Percentiles rank a stretch among this genome's conserved stretches.
Conservation (phyloP, 225 moss, liverwort and hornwort genomes). For the Pleurozium schreberi region DNA sequence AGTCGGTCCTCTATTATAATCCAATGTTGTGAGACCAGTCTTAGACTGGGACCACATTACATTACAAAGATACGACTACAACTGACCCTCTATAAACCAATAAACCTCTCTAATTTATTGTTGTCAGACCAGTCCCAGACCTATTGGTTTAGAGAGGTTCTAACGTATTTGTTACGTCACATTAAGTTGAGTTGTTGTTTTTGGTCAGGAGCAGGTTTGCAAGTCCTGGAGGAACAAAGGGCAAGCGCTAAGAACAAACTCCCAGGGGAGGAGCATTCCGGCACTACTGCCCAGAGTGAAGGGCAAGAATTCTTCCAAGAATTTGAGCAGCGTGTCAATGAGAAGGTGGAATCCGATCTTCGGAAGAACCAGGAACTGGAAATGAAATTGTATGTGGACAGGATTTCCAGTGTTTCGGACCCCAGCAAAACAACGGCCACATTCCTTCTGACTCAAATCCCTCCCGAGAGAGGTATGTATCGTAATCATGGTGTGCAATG, state of each 20-base stretch:
- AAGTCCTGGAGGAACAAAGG: not conserved
- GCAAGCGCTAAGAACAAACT: not conserved
- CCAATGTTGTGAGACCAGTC: no score
- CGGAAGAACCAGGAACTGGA: slow-evolving; percentile 5
- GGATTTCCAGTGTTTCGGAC: not conserved
- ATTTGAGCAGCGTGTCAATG: not conserved
- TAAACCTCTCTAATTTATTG: no score
- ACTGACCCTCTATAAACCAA: no score
- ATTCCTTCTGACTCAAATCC: not conserved
- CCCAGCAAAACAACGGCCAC: not conserved
- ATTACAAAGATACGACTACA: no score
- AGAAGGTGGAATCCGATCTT: not conserved
- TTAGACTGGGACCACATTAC: no score
- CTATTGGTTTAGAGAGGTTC: no score
- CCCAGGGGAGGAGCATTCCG: not conserved
- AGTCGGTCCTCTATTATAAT: no score
- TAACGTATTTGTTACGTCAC: no score
- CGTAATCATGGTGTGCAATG: not conserved
- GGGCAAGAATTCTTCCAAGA: not conserved
- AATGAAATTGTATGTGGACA: not conserved
- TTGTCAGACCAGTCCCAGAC: no score
- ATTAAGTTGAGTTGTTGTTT: not conserved
- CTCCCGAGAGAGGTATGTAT: not conserved
- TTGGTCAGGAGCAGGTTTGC: not conserved
- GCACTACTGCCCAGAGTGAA: not conserved